Evolutionary conservation across 2,329 filamentous ascomycete genomes (phyloP), one percentile per base, ranked within the genome.

Genomic region (Fusarium transvaalense): DNA sequence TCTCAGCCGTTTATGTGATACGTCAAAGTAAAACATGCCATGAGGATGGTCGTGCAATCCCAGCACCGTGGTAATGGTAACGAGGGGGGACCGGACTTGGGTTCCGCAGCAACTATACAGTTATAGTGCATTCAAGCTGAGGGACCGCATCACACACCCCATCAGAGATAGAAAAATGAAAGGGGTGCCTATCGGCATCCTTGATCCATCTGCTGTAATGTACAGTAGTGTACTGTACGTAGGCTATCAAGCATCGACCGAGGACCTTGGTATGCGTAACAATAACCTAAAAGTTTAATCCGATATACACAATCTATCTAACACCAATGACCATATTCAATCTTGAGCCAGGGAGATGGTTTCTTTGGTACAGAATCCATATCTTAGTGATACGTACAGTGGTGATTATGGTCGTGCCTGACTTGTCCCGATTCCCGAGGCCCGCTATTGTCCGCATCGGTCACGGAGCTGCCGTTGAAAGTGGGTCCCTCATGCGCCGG

Each of bases 381-480:
- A 38, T 37, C n/a, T 56, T 63, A 37, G 34, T 48, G 48, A 32
- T 41, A 37, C 23, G 34, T 34, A 42, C 43, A 47, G 21, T 47
- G 12, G 32, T 50, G 27, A n/a, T 25, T 14, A 23, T 31, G 27
- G 34, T 38, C 32, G 39, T 61, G 39, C 31, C 45, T 45, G 19
- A 35, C 38, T 39, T 53, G 37, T 41, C 29, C 61, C 54, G 63
- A 64, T 38, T 53, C 17, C 39, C 46, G 37, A 41, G 59, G 29
- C 66, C 66, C 66, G 56, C 66, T 69, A 45, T 66, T 69, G 66
- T 58, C 66, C 66, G 66, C 53, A 51, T 48, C 47, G 66, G 65
- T 61, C 56, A 64, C 66, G 66, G 66, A 69, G 61, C 61, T 62
- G 66, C 66, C 66, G 66, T 63, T 50, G 53, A 59, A 38, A 60